phyloP scores from a whole-genome alignment of 163 green algal species.

The Chlorella variabilis region DNA sequence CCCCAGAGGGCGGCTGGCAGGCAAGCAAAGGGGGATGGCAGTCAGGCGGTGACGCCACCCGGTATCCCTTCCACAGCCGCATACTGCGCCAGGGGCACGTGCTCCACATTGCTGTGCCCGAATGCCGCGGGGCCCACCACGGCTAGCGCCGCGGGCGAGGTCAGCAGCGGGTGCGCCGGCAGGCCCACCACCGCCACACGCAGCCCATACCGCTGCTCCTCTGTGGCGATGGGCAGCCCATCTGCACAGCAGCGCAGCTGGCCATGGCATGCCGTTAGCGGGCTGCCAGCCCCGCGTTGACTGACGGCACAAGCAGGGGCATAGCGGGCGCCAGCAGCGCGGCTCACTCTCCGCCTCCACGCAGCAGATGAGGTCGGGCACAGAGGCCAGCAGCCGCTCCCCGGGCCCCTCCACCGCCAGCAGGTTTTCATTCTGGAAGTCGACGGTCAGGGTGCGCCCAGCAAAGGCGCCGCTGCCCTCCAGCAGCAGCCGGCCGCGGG shows the following conservation, averaged over 20 bases:
- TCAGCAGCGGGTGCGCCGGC: slow-evolving; percentile 52
- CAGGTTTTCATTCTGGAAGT: slow-evolving; percentile 61
- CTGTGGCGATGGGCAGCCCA: slow-evolving; percentile 46
- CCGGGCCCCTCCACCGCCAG: slow-evolving; percentile 25
- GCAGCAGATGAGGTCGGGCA: slow-evolving; percentile 60
- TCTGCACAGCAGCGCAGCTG: not conserved
- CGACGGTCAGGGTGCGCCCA: not conserved
- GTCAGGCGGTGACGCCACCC: too few relatives aligned
- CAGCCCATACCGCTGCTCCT: slow-evolving; percentile 55
- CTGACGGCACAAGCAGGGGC: not conserved
- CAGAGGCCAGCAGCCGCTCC: slow-evolving; percentile 29
- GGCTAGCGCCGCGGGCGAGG: slow-evolving; percentile 38
- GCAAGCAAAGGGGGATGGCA: too few relatives aligned
- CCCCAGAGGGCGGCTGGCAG: too few relatives aligned
- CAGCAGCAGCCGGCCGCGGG: slow-evolving; percentile 29
- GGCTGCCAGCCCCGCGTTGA: too few relatives aligned
- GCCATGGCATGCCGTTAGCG: not conserved
- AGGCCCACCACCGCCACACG: slow-evolving; percentile 44
- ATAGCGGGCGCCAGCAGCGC: not conserved
- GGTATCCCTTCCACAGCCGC: too few relatives aligned
- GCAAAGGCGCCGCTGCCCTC: not conserved
- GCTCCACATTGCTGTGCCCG: slow-evolving; percentile 31
- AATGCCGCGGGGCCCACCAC: slow-evolving; percentile 56
- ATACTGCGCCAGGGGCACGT: slow-evolving; percentile 31
- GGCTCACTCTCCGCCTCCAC: slow-evolving; percentile 38